phyloP scores from a whole-genome alignment of 2,329 filamentous ascomycete species.

The Orbilia blumenaviensis region DNA sequence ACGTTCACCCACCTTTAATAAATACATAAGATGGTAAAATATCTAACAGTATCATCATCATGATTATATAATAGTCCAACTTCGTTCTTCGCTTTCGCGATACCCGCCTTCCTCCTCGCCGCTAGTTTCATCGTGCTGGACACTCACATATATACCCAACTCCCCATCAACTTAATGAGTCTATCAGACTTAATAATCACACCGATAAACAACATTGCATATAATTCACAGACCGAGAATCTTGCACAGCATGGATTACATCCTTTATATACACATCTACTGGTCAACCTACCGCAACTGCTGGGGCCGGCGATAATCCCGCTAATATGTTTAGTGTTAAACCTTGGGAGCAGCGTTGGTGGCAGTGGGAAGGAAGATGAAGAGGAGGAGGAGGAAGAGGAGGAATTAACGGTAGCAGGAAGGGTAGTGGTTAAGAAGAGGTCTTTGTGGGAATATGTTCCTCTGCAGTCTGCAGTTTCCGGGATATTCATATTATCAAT shows the following conservation, averaged over 20 bases:
- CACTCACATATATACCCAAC: conserved; percentile 49
- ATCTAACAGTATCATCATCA: conserved; percentile 67
- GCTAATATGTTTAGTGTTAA: conserved; percentile 60
- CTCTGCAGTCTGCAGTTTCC: conserved; percentile 56
- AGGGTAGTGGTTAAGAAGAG: not conserved
- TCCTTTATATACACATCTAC: conserved; percentile 66
- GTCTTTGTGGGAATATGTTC: conserved; percentile 15
- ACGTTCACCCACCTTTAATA: conserved; percentile 52
- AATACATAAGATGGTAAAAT: conserved; percentile 41
- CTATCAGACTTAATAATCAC: conserved; percentile 62
- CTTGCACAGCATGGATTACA: conserved; percentile 67
- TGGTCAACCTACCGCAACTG: conserved; percentile 66
- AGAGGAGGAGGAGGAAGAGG: not conserved
- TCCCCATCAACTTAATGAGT: conserved; percentile 3
- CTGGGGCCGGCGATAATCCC: conserved; percentile 65
- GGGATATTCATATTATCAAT: conserved; percentile 55
- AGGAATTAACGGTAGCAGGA: not conserved
- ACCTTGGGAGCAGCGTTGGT: not conserved
- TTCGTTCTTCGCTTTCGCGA: conserved; percentile 32
- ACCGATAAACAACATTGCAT: conserved; percentile 66
- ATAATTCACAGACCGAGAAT: conserved; percentile 65
- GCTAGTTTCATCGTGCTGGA: conserved; percentile 66
- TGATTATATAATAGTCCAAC: conserved; percentile 66
- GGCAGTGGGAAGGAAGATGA: not conserved
- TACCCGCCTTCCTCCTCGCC: conserved; percentile 70